Base-by-base conservation (phyloP, 768 basidiomycete genomes). In the Boletus sp. region DNA sequence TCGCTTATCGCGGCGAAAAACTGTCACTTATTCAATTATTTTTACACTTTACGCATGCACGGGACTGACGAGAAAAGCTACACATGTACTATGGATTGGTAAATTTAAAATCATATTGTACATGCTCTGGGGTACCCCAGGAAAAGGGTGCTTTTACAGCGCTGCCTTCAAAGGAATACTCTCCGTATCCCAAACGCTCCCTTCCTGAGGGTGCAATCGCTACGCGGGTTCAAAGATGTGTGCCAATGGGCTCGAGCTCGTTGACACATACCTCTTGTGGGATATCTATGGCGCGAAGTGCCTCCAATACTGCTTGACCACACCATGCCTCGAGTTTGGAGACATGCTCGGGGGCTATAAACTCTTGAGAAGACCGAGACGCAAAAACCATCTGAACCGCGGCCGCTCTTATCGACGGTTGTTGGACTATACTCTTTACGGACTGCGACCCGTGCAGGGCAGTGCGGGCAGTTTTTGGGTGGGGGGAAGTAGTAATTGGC, bases 311-410 rank as follows among this genome's bases (percentile, higher is more conserved):
- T 41, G 79, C 84, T 74, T 76, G 55, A 21, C 82, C 80, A 45
- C 79, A 76, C 85, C 84, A 87, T 23, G 73, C 70, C 65, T 93
- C 88, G 11, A 84, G 64, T 51, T 74, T 74, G 9, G 68, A 69
- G 29, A 90, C 88, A 50, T 81, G 73, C 37, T 81, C 74, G 6
- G 90, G 90, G 4, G 82, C 83, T 63, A 93, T 91, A 63, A 92
- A 90, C 56, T 81, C 87, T 58, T 76, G 79, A 27, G 87, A 85
- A 39, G 75, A 77, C 45, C 90, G 81, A 40, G 84, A 79, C n/a
- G 90, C 90, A 64, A 89, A 93, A 5, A 91, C 81, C 80, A 91
- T 88, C 55, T 92, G 90, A 21, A 81, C 82, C 15, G 87, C 85
- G 15, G 90, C 87, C n/a, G 86, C 90, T 61, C 81, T 79, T 62